Percentiles rank a stretch among this genome's conserved stretches.
Evolutionary conservation across 2,329 filamentous ascomycete genomes (phyloP).

Genomic region (Fusarium sp.): DNA sequence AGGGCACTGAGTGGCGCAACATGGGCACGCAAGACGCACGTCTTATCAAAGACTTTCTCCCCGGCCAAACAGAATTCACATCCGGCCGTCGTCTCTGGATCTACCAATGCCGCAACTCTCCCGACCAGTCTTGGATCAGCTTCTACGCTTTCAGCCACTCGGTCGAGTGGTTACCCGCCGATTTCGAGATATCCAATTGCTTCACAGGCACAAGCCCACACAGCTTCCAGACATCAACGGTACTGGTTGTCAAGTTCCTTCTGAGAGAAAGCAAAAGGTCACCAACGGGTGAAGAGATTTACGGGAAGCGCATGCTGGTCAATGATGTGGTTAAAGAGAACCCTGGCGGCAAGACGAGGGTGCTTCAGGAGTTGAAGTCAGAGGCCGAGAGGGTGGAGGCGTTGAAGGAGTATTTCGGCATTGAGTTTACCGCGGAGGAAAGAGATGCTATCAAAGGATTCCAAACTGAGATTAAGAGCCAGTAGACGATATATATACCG

Average conservation of each 20-base stretch:
- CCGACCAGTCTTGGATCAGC: slow-evolving; percentile 66
- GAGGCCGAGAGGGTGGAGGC: slow-evolving; percentile 68
- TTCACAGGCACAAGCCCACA: slow-evolving; percentile 63
- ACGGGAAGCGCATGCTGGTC: slow-evolving; percentile 67
- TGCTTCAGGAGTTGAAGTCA: slow-evolving; percentile 61
- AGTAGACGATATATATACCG: slow-evolving; percentile 19
- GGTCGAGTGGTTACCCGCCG: slow-evolving; percentile 70
- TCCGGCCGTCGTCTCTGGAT: slow-evolving; percentile 68
- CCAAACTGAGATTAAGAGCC: slow-evolving; percentile 58
- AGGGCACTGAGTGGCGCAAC: slow-evolving; percentile 59
- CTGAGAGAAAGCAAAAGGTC: slow-evolving; percentile 57
- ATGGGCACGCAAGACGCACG: slow-evolving; percentile 69
- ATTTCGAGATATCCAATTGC: slow-evolving; percentile 73
- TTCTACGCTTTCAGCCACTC: slow-evolving; percentile 74
- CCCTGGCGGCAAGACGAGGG: slow-evolving; percentile 62
- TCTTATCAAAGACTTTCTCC: slow-evolving; percentile 63
- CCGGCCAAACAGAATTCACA: slow-evolving; percentile 58
- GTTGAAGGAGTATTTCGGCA: slow-evolving; percentile 65
- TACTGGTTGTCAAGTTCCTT: slow-evolving; percentile 69
- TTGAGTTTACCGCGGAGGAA: slow-evolving; percentile 65
- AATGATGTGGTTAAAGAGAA: slow-evolving; percentile 67
- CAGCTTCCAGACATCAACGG: slow-evolving; percentile 66
- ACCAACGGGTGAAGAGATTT: slow-evolving; percentile 59
- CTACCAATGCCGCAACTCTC: slow-evolving; percentile 69
- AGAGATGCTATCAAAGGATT: slow-evolving; percentile 63